Evolutionary conservation across 495 filamentous ascomycete species (phyloP), one percentile per base, ranked within the genome.

Genomic region (Pyrenula massariospora): DNA sequence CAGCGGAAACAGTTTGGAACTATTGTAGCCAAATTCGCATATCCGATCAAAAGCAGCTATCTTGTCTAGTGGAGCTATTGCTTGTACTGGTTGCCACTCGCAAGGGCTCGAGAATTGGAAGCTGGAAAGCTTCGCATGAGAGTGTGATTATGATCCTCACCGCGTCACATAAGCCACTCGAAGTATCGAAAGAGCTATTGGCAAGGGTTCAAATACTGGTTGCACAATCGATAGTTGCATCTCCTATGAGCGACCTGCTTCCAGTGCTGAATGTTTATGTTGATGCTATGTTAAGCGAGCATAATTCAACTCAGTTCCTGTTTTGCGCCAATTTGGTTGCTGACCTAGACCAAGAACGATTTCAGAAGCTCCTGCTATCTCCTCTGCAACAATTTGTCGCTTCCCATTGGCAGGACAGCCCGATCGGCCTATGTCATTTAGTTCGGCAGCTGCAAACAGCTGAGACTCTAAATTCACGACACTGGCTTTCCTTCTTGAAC

Each of bases 371-470:
- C 11, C 71, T 94, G 11, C 72, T 89, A 12, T 88, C 88, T 53
- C 82, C 88, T 60, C 88, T 97, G 59, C 85, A 91, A 65, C 88
- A 84, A 69, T 96, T 89, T 60, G 75, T 94, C 58, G 70, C 82
- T 56, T 75, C 77, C 3, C 83, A 86, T 55, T 95, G 90, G 89
- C 73, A 73, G 25, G 68, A 76, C 10, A 79, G 85, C 42, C 84
- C 88, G 59, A 74, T 82, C 57, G 77, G 85, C 61, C 73, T 91
- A 24, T 87, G 82, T 58, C 74, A 87, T 19, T 68, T 88, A 15
- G 59, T 95, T 20, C 85, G 89, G 2, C 81, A 80, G 20, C 76
- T 95, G 60, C 77, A 80, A 15, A 73, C 79, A 54, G 66, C 77
- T 3, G 78, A 77, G 20, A 20, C 31, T 15, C 31, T 42, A 5